phyloP scores from a whole-genome alignment of 305 asterid species.

The Fraxinus xanthoxyloides region DNA sequence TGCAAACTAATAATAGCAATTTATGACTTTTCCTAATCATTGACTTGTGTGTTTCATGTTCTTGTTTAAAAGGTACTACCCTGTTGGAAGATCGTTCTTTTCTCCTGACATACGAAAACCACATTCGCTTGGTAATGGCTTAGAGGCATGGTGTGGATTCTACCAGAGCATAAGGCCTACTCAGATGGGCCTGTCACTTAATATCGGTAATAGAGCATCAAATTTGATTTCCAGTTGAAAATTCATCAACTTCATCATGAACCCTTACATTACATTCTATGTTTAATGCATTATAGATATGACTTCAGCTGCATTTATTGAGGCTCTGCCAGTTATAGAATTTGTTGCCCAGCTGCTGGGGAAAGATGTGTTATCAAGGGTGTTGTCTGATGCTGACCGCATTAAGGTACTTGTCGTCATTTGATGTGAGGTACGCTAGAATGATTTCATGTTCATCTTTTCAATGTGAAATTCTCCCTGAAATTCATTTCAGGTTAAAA shows the following conservation, averaged over 20 bases:
- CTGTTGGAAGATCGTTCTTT: constrained; percentile 91
- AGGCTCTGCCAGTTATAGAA: constrained; percentile 95
- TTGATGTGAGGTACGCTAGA: not conserved
- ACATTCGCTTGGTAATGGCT: constrained; percentile 87
- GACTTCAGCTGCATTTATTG: constrained; percentile 98
- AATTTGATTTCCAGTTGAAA: not conserved
- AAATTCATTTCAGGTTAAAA: constrained; percentile 64
- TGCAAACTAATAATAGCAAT: not conserved
- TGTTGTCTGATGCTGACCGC: constrained; percentile 87
- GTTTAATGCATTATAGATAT: constrained; percentile 54
- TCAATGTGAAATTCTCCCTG: not conserved
- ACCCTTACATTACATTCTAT: constrained; percentile 7
- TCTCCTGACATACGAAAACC: constrained; percentile 85
- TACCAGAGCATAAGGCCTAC: constrained; percentile 98
- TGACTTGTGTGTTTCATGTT: not conserved
- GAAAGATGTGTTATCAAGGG: constrained; percentile 81
- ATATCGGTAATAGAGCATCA: constrained; percentile 56
- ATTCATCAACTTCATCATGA: not conserved
- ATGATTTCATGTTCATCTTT: not conserved
- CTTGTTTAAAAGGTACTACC: constrained; percentile 61
- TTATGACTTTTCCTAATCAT: not conserved
- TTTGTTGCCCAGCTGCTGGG: constrained; percentile 87
- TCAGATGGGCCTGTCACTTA: constrained; percentile 97
- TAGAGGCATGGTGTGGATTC: constrained; percentile 99
- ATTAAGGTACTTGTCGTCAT: constrained; percentile 51